These are phyloP conservation scores for Yueomyces sp. DNA, from an alignment of 805 yeast species.

Conservation along the genomic window DNA sequence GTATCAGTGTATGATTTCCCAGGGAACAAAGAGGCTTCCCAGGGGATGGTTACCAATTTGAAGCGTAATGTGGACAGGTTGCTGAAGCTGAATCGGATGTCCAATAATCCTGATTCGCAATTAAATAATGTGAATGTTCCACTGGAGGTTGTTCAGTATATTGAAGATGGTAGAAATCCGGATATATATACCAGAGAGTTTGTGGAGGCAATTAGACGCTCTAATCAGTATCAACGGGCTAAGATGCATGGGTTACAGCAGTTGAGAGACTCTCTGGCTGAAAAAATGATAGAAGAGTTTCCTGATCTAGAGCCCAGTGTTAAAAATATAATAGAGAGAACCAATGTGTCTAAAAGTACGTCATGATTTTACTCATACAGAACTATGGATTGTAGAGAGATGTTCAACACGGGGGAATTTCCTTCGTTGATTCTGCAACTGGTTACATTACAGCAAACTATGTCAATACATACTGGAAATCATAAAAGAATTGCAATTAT, in stretches of 20 bases:
- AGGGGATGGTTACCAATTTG: constrained; percentile 31
- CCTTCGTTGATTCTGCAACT: too few relatives aligned
- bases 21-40: constrained; percentile 70
- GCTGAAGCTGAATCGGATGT: constrained; percentile 19
- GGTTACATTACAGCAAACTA: too few relatives aligned
- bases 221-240: constrained; percentile 80
- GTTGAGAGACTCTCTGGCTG: constrained; percentile 53
- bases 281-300: constrained; percentile 58
- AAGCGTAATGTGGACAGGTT: constrained; percentile 31
- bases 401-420: too few relatives aligned
- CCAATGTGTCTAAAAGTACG: constrained; percentile 2
- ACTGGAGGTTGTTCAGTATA: constrained; percentile 74
- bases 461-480: too few relatives aligned
- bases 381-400: too few relatives aligned
- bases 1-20: constrained; percentile 88
- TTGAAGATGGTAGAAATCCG: constrained; percentile 94
- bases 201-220: constrained; percentile 81
- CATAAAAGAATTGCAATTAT: too few relatives aligned
- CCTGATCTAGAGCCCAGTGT: constrained; percentile 58
- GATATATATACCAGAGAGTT: constrained; percentile 95
- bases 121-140: constrained; percentile 44
- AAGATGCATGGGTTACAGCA: constrained; percentile 57
- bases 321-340: constrained; percentile 37
- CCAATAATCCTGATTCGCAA: constrained; percentile 20
- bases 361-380: neutral